Conservation (phyloP, 164 flowering plant species). For the Sedum album region DNA sequence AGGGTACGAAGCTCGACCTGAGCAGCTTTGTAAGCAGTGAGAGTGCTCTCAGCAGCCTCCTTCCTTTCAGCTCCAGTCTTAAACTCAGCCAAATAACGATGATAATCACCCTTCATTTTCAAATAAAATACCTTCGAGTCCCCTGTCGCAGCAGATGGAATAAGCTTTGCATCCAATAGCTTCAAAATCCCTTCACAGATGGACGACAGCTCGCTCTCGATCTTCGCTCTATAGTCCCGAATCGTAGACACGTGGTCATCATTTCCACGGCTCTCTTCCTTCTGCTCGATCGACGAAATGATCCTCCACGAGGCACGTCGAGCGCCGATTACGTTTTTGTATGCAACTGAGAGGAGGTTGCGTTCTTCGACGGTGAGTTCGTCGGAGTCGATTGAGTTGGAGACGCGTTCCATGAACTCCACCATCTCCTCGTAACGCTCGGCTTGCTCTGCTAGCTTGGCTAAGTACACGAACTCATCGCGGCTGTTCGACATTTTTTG, state of each 20-base stretch:
- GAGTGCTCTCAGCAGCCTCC: not conserved
- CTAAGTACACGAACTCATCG: not conserved
- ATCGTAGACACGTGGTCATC: not conserved
- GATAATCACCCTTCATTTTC: slow-evolving; percentile 5
- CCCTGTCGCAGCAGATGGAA: not conserved
- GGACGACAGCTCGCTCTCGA: not conserved
- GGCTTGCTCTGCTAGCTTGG: not conserved
- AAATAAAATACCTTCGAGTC: not conserved
- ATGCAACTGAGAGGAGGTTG: not conserved
- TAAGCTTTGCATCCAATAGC: not conserved
- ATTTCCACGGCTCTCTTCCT: not conserved
- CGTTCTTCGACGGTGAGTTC: slow-evolving; percentile 4
- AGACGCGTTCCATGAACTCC: slow-evolving; percentile 1
- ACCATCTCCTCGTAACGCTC: slow-evolving; percentile 1
- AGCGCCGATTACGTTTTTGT: not conserved
- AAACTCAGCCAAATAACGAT: slow-evolving; percentile 5
- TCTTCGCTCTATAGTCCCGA: not conserved
- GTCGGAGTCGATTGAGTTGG: slow-evolving; percentile 4
- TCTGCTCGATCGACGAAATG: not conserved
- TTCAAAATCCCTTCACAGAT: not conserved
- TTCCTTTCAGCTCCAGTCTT: not conserved
- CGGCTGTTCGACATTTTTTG: not conserved
- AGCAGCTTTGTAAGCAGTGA: not conserved
- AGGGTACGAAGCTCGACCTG: not conserved
- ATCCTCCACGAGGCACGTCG: not conserved